Percentiles rank a stretch among this genome's conserved stretches.
phyloP scores from a whole-genome alignment of 495 filamentous ascomycete species.

The Rusavskia elegans region DNA sequence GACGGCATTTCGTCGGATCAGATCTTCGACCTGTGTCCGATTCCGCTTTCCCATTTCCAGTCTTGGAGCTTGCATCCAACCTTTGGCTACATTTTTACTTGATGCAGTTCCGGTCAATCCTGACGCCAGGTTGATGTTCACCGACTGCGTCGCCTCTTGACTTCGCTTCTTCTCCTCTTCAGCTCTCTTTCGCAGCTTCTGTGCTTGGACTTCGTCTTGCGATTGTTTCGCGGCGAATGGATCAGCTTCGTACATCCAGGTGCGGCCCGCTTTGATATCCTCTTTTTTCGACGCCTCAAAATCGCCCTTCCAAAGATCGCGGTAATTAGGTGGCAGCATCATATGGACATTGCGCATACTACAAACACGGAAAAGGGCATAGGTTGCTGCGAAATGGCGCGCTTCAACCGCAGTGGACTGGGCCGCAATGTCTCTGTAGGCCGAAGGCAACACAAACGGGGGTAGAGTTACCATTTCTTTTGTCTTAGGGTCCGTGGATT shows the following conservation, averaged over 20 bases:
- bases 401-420: conserved; percentile 75
- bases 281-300: conserved; percentile 65
- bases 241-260: conserved; percentile 92
- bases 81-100: conserved; percentile 33
- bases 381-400: conserved; percentile 81
- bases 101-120: conserved; percentile 20
- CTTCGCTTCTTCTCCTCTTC: conserved; percentile 44
- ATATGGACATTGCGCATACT: conserved; percentile 90
- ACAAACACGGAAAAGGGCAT: conserved; percentile 75
- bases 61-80: conserved; percentile 74
- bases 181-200: conserved; percentile 49
- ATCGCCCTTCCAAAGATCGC: conserved; percentile 70
- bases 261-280: conserved; percentile 58
- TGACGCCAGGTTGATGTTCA: conserved; percentile 21
- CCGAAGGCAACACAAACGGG: conserved; percentile 64
- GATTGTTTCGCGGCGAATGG: conserved; percentile 71
- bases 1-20: conserved; percentile 57
- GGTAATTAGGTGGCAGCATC: conserved; percentile 82
- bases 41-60: conserved; percentile 80
- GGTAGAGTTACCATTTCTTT: conserved; percentile 54
- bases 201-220: conserved; percentile 55
- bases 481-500: conserved; percentile 68
- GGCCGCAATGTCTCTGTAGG: conserved; percentile 47
- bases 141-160: conserved; percentile 41
- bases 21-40: conserved; percentile 55